Evolutionary conservation across 2,329 filamentous ascomycete species (phyloP), one percentile per base, ranked within the genome.

Genomic region (Fusarium nematophilum): DNA sequence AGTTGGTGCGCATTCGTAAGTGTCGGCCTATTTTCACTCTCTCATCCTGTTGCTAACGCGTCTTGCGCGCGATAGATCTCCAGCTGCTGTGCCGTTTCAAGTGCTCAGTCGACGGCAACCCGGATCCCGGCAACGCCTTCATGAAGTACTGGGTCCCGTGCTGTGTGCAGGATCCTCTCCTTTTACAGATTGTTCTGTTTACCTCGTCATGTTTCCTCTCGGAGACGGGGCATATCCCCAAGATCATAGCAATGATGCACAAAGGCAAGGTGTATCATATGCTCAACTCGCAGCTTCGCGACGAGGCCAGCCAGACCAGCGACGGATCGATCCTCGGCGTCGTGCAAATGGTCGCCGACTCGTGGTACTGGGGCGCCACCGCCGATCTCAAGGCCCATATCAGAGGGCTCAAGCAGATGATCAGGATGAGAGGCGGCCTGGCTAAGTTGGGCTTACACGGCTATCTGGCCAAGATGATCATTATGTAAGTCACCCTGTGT

Each of bases 311-410:
- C 14, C 70, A 74, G n/a, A 76, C 76, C 1, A 78, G 72, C 46
- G 81, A 83, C 57, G 75, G 78, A 26, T 76, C 78, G 4, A 77
- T 84, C 31, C 75, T 81, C 5, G 80, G 75, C 3, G 79, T 83
- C 5, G 69, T 79, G 1, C 82, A 83, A 64, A 74, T 84, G 56
- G 75, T 81, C 17, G 68, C 81, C 18, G 77, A 82, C 38, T 82
- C 83, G 53, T 85, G 83, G 82, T 83, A 83, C 63, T 83, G 81
- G 81, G 81, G 81, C 6, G 77, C 76, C 21, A 76, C 75, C 0
- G 66, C 73, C 30, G 78, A 80, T 54, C 71, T 84, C 9, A 72
- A 75, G 18, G 75, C 76, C 1, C 82, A 84, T 46, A 75, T 83
- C 54, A 68, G 66, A 6, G 81, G 81, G 0, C 72, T 85, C 13